These are phyloP conservation scores for Tripterygium wilfordii DNA, from an alignment of 177 flowering plant genomes.

Conservation along the genomic window DNA sequence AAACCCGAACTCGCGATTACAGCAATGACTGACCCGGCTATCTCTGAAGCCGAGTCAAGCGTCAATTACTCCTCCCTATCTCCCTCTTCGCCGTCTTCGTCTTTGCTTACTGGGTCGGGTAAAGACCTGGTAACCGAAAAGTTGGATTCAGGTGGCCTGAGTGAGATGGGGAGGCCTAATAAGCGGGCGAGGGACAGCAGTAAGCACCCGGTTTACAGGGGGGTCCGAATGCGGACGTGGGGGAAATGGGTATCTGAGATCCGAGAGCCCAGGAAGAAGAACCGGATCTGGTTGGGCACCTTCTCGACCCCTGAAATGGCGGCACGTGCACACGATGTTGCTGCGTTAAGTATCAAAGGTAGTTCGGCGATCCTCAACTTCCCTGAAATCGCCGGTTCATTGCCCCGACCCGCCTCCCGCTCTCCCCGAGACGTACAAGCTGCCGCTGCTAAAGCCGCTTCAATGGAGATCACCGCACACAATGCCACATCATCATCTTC, in stretches of 20 bases:
- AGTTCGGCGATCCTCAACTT: constrained; percentile 44
- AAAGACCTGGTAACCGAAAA: too few relatives aligned
- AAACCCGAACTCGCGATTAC: too few relatives aligned
- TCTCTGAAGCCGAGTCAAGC: constrained; percentile 15
- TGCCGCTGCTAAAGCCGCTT: constrained; percentile 51
- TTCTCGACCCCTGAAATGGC: constrained; percentile 55
- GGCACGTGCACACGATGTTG: constrained; percentile 57
- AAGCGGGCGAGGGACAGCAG: constrained; percentile 17
- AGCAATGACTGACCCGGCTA: constrained; percentile 9
- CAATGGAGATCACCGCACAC: constrained; percentile 20
- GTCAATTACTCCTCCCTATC: background rate
- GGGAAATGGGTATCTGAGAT: constrained; percentile 62
- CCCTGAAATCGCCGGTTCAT: constrained; percentile 35
- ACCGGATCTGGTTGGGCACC: constrained; percentile 58
- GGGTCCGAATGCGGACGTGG: constrained; percentile 55
- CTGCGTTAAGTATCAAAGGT: constrained; percentile 45
- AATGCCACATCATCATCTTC: background rate
- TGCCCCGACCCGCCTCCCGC: constrained; percentile 43
- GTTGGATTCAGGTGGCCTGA: too few relatives aligned
- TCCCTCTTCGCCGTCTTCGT: constrained; percentile 6
- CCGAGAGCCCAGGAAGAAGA: constrained; percentile 52
- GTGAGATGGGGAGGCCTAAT: background rate
- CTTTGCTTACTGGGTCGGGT: background rate
- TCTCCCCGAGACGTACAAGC: constrained; percentile 46
- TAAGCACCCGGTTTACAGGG: constrained; percentile 41